Base-by-base conservation (phyloP, 352 stramenopile genomes). In the Aphanomyces astaci region DNA sequence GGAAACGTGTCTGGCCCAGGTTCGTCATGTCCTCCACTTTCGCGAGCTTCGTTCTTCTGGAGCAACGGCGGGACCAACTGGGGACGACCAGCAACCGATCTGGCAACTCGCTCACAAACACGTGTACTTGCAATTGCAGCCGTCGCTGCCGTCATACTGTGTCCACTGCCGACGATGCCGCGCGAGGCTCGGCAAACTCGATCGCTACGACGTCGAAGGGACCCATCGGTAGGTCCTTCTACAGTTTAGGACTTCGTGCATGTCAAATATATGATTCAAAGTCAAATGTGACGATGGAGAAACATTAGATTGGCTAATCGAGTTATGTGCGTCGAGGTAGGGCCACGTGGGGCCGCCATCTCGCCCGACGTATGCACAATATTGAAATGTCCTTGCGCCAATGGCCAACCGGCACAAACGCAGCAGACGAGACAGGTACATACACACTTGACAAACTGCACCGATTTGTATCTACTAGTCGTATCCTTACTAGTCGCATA, bases 81-180 rank as follows among this genome's bases (percentile, higher is more conserved):
- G 5, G 17, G 2, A 24, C 17, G 36, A 63, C 0, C 54, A 46
- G 22, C 56, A n/a, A 7, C 36, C 56, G 32, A 53, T 68, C 28
- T 68, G 62, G 62, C 39, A 68, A 49, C 39, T 59, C 51, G 30
- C 22, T n/a, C 62, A 68, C 51, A 68, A 68, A 31, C 62, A 68
- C 33, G 51, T 68, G 7, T 68, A 68, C 62, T 46, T 68, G 11
- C 62, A 68, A 28, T 11, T 68, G 9, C 3, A 22, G 10, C 17
- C 25, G 3, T 49, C 3, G 10, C 32, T 60, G 17, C 62, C 62
- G 31, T 4, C 55, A 3, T 68, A 59, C 43, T 68, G 62, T 45
- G 49, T 51, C 2, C 49, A 59, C 17, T 68, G 62, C 25, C 62
- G 62, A 9, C 46, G 48, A 13, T 43, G 32, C 24, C 43, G 62